Conservation (phyloP, 768 basidiomycete genomes). For the Crassisporium funariophilum region DNA sequence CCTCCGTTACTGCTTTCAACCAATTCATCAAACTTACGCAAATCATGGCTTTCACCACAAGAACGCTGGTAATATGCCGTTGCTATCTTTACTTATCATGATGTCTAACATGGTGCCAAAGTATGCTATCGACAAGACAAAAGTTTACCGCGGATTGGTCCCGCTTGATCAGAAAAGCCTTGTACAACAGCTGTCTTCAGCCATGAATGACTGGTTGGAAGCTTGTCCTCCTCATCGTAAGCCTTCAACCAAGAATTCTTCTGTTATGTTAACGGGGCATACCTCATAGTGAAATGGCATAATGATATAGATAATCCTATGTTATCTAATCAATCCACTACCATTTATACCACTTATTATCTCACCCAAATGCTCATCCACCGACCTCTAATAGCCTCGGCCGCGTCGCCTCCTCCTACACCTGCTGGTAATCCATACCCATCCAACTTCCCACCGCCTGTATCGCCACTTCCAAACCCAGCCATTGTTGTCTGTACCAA, state of each 20-base stretch:
- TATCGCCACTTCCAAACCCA: constrained; percentile 5
- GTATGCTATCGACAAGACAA: constrained; percentile 75
- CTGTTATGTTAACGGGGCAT: constrained; percentile 4
- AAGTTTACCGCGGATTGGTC: constrained; percentile 53
- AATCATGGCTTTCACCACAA: constrained; percentile 67
- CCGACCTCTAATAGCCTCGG: constrained; percentile 62
- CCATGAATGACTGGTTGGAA: constrained; percentile 73
- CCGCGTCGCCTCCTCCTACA: constrained; percentile 30
- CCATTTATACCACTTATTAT: constrained; percentile 61
- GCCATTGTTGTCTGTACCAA: constrained; percentile 46
- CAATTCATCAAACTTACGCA: constrained; percentile 65
- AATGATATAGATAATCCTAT: constrained; percentile 46
- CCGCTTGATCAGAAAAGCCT: constrained; percentile 56
- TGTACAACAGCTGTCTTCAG: constrained; percentile 66
- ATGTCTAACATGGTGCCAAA: constrained; percentile 22
- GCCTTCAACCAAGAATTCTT: constrained; percentile 22
- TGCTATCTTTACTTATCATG: constrained; percentile 1
- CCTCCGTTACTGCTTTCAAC: constrained; percentile 62
- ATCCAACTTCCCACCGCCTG: neutral
- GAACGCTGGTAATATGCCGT: constrained; percentile 58
- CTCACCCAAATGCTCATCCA: constrained; percentile 66
- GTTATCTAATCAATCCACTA: constrained; percentile 59
- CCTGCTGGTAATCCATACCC: neutral
- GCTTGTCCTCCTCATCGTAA: constrained; percentile 67
- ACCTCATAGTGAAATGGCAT: constrained; percentile 62